Evolutionary conservation across 2,329 filamentous ascomycete species (phyloP), one percentile per base, ranked within the genome.

Genomic region (Scytalidium lignicola): DNA sequence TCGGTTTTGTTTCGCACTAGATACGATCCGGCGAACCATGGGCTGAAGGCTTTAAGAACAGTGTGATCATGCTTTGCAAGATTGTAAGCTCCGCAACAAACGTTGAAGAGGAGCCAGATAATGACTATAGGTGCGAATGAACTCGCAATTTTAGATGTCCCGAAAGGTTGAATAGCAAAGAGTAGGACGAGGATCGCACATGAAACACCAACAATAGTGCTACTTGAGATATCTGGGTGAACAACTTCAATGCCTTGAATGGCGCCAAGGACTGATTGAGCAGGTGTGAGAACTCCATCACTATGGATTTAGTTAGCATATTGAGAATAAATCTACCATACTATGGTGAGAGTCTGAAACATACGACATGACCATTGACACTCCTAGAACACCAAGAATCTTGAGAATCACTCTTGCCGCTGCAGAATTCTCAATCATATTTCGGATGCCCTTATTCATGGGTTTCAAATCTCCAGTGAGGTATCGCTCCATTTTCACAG

Each of bases 211-310:
- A 86, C 74, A 19, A 88, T 78, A 2, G 79, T 76, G 8, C 20
- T 13, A 52, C 73, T 77, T 21, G 65, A 68, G 46, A 86, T 76
- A 50, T 76, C 67, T 0, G 75, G 73, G 21, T 72, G 73, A 29
- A 80, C 78, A 1, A 85, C 82, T 13, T 70, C 70, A 2, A 78
- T 66, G 39, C 80, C 83, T 62, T 88, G 83, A 15, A 87, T 79
- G 2, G 84, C 83, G 21, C 84, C 84, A 5, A 88, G 73, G 1
- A 87, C 80, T 2, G 83, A 86, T 62, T 88, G 83, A 1, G 84
- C 84, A 0, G 83, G 84, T 1, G 83, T 87, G 21, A 87, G 67
- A 10, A 87, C 75, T 42, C 83, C 83, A 61, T 87, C 76, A n/a
- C 54, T 59, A 43, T 4, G 40, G 10, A n/a, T n/a, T 9, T 13